phyloP scores from a whole-genome alignment of 2,329 filamentous ascomycete genomes.

The Monilinia fructicola region DNA sequence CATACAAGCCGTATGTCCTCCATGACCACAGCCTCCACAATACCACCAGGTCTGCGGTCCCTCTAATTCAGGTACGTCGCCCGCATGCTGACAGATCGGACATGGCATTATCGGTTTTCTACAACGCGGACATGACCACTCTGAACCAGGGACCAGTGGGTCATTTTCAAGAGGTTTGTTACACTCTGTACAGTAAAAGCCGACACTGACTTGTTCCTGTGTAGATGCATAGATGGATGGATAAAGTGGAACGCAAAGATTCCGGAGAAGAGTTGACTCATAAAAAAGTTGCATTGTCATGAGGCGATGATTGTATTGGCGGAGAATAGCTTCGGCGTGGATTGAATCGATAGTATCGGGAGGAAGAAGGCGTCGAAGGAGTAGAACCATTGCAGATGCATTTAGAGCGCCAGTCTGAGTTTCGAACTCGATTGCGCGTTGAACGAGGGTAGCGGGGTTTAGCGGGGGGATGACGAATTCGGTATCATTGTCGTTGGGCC shows the following conservation, averaged over 20 bases:
- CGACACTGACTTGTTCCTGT: constrained; percentile 55
- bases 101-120: constrained; percentile 54
- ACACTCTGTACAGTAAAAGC: constrained; percentile 56
- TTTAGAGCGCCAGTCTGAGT: constrained; percentile 56
- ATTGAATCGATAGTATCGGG: constrained; percentile 54
- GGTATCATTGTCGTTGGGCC: constrained; percentile 56
- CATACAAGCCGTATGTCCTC: constrained; percentile 61
- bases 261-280: constrained; percentile 60
- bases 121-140: constrained; percentile 62
- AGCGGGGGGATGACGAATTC: constrained; percentile 55
- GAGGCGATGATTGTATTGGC: constrained; percentile 60
- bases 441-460: constrained; percentile 55
- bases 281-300: constrained; percentile 59
- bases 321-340: constrained; percentile 56
- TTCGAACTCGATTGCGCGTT: constrained; percentile 57
- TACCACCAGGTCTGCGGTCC: constrained; percentile 54
- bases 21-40: constrained; percentile 61
- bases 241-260: constrained; percentile 57
- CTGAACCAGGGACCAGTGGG: constrained; percentile 42
- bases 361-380: constrained; percentile 58
- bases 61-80: constrained; percentile 17
- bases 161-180: constrained; percentile 52
- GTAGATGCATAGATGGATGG: constrained; percentile 53
- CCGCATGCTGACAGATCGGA: constrained; percentile 55
- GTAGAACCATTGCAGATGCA: constrained; percentile 60